Percentiles rank a stretch among this genome's conserved stretches.
Conservation (phyloP, 1,284 basidiomycete genomes). For the Microbotryum violaceum region DNA sequence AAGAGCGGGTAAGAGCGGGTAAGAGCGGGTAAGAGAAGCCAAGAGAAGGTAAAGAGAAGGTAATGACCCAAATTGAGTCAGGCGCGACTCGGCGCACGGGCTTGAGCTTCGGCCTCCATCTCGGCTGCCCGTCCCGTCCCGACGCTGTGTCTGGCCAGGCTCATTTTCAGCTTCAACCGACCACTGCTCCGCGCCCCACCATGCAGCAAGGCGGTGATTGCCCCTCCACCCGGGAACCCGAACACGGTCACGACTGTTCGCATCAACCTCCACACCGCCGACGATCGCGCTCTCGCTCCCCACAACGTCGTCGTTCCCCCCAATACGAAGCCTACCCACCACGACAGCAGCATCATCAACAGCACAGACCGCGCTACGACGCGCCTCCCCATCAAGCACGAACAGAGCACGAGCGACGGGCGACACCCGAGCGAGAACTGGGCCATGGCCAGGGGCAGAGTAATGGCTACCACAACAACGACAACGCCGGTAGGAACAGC, state of each 20-base stretch:
- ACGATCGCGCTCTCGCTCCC: slow-evolving; percentile 3
- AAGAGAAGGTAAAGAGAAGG: no score
- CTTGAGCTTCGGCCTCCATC: no score
- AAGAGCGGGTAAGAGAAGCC: no score
- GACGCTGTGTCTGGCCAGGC: no score
- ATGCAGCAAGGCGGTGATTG: not conserved
- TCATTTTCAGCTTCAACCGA: no score
- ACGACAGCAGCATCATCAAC: slow-evolving; percentile 10
- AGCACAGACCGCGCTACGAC: slow-evolving; percentile 5
- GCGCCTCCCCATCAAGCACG: not conserved
- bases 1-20: no score
- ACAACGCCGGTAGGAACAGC: not conserved
- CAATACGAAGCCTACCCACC: not conserved
- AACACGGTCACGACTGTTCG: not conserved
- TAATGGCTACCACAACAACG: not conserved
- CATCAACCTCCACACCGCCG: slow-evolving; percentile 2
- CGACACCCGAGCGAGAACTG: slow-evolving; percentile 24
- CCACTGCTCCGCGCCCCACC: no score
- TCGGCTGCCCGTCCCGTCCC: no score
- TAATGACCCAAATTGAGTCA: no score
- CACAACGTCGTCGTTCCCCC: not conserved
- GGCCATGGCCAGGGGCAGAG: slow-evolving; percentile 6
- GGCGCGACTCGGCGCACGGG: no score
- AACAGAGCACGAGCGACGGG: slow-evolving; percentile 9
- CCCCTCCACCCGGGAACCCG: no score